phyloP scores from a whole-genome alignment of 1,284 basidiomycete species.

The Malassezia arunalokei region DNA sequence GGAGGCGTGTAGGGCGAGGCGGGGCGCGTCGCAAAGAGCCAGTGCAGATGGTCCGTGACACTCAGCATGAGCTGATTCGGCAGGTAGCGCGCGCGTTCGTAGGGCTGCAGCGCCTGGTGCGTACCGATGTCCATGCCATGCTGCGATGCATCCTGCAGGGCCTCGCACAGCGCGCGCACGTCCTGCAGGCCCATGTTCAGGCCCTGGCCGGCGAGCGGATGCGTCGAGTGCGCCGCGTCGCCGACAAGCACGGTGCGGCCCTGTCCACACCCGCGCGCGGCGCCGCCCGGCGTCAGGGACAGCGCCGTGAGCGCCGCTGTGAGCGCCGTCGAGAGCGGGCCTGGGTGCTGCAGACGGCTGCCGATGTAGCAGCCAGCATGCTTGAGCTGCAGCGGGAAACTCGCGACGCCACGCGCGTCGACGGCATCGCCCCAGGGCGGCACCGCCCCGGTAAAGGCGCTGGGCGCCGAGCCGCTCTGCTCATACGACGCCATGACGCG shows the following conservation, averaged over 20 bases:
- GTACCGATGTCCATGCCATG: constrained; percentile 36
- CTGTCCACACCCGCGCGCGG: constrained; percentile 42
- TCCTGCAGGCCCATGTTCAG: constrained; percentile 85
- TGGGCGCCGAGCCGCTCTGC: constrained; percentile 21
- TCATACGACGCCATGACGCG: constrained; percentile 20
- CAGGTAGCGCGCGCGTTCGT: constrained; percentile 34
- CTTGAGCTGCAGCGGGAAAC: constrained; percentile 76
- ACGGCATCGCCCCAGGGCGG: constrained; percentile 66
- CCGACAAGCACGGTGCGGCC: constrained; percentile 76
- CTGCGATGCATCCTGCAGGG: constrained; percentile 19
- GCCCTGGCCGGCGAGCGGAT: constrained; percentile 95
- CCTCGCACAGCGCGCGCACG: constrained; percentile 45
- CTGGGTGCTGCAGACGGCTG: constrained; percentile 30
- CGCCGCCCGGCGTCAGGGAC: constrained; percentile 23
- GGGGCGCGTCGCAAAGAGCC: constrained; percentile 29
- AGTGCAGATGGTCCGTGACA: constrained; percentile 40
- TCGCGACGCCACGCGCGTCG: constrained; percentile 66
- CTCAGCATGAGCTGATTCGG: constrained; percentile 41
- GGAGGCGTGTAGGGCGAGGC: constrained; percentile 13
- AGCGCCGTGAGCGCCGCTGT: constrained; percentile 22
- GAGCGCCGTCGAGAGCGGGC: constrained; percentile 13
- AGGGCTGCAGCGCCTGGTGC: constrained; percentile 28
- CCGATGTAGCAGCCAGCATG: constrained; percentile 82
- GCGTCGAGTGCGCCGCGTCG: constrained; percentile 88
- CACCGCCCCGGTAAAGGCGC: constrained; percentile 22